phyloP scores from a whole-genome alignment of 2,329 filamentous ascomycete species.

The Fusarium keratoplasticum region DNA sequence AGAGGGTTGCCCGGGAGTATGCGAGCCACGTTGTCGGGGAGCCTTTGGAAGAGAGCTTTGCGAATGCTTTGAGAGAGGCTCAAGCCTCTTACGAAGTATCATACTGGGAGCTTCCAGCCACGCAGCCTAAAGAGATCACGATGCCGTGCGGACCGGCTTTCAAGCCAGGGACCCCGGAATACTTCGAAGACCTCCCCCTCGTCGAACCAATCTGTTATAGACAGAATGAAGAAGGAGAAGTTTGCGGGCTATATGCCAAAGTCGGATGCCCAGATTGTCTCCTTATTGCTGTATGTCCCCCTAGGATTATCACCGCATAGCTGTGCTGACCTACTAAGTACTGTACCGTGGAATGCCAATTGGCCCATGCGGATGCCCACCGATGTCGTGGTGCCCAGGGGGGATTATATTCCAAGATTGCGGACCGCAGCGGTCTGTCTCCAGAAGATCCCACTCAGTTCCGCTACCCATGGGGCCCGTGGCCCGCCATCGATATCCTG shows the following conservation, averaged over 20 bases:
- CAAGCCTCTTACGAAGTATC: background rate
- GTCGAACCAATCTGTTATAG: constrained; percentile 22
- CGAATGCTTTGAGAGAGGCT: background rate
- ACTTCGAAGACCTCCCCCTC: background rate
- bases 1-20: background rate
- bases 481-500: constrained; percentile 42
- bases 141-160: background rate
- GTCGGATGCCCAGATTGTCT: constrained; percentile 34
- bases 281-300: constrained; percentile 33
- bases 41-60: background rate
- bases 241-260: constrained; percentile 9
- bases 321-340: constrained; percentile 36
- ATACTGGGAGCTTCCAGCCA: background rate
- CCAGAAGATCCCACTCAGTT: background rate
- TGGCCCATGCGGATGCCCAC: constrained; percentile 20
- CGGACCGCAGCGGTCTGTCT: background rate
- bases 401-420: background rate
- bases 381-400: background rate
- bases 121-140: background rate
- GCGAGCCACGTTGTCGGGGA: too few relatives aligned
- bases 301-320: too few relatives aligned
- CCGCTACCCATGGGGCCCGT: constrained; percentile 25
- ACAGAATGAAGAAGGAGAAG: background rate
- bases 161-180: background rate
- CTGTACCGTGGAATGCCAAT: constrained; percentile 34